Conservation (phyloP, 768 basidiomycete species). For the Rhodotorula taiwanensis region DNA sequence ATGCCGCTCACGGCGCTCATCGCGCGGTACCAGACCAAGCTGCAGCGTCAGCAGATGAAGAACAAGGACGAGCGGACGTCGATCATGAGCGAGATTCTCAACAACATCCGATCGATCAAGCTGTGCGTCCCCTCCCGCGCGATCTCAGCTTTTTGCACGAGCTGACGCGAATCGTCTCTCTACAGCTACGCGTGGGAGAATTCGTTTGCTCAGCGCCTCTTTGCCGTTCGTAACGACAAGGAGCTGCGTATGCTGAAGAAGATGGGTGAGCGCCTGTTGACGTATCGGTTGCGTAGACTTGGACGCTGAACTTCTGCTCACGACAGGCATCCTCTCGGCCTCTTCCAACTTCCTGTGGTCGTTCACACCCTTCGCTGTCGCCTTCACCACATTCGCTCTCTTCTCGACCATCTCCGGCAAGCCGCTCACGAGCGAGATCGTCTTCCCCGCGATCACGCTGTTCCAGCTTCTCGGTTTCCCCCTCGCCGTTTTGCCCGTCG, state of each 20-base stretch:
- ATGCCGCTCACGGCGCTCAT: constrained; percentile 48
- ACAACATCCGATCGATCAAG: constrained; percentile 87
- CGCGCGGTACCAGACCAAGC: constrained; percentile 50
- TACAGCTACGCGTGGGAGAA: constrained; percentile 79
- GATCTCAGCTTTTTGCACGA: neutral
- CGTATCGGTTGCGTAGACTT: too few species aligned
- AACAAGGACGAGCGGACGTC: constrained; percentile 68
- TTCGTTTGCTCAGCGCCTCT: constrained; percentile 70
- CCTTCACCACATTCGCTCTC: constrained; percentile 56
- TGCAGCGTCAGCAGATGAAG: constrained; percentile 90
- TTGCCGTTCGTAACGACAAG: constrained; percentile 70
- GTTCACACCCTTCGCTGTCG: constrained; percentile 55
- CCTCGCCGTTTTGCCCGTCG: constrained; percentile 49
- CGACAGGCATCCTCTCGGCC: constrained; percentile 47
- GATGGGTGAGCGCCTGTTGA: constrained; percentile 56
- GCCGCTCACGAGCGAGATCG: constrained; percentile 79
- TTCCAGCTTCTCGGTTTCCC: constrained; percentile 85
- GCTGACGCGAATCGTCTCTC: neutral
- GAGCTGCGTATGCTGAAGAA: constrained; percentile 74
- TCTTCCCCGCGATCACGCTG: constrained; percentile 90
- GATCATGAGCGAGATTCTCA: constrained; percentile 86
- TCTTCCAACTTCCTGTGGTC: constrained; percentile 40
- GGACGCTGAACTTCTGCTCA: neutral
- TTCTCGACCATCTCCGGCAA: constrained; percentile 46
- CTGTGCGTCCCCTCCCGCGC: constrained; percentile 45